phyloP scores from a whole-genome alignment of 176 grass and related monocot genomes.

The barley (Hordeum vulgare) region MorexV3_pseudomolecules_assembly NC_058524.1:505108824-505109323 shows the following conservation, averaged over 20 bases:
- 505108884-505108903: constrained; percentile 8
- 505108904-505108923: background rate
- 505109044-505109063: background rate
- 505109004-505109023: background rate
- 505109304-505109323: background rate
- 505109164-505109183: background rate
- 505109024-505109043: no score
- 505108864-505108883: background rate
- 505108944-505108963: background rate
- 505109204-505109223: background rate
- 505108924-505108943: background rate
- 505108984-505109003: background rate
- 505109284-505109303: background rate
- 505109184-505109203: background rate
- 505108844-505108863: background rate
- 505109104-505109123: no score
- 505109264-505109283: background rate
- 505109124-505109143: no score
- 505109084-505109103: background rate
- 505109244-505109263: background rate
- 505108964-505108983: background rate
- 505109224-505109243: background rate
- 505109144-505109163: background rate
- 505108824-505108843: constrained; percentile 4
- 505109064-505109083: background rate